Evolutionary conservation across 108 stramenopile genomes (phyloP).

Genomic region (Stephanodiscus minutulus): DNA sequence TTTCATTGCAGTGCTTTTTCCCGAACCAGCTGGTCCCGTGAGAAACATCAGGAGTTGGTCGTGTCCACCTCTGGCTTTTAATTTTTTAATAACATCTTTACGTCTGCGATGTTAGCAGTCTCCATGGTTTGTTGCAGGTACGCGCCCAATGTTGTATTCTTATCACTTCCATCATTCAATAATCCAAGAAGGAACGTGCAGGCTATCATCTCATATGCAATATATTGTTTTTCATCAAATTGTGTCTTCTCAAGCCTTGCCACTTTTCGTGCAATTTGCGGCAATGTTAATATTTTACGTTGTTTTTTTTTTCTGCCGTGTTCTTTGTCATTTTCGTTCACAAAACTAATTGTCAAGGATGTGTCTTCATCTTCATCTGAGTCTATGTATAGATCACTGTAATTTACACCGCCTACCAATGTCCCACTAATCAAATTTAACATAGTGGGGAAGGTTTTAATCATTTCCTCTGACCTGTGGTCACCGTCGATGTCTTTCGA

Average conservation of each 20-base stretch:
- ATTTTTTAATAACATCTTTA: neutral
- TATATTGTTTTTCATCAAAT: neutral
- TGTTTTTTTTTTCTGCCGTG: neutral
- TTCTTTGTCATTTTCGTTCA: neutral
- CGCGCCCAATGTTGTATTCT: neutral
- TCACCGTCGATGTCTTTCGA: too few species aligned
- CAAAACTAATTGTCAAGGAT: too few species aligned
- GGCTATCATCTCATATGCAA: conserved; percentile 15
- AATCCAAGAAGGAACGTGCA: conserved; percentile 15
- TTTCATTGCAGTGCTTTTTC: conserved; percentile 18
- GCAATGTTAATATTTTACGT: neutral
- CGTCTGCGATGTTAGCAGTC: neutral
- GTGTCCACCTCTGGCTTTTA: neutral
- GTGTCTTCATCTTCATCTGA: neutral
- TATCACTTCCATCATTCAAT: conserved; percentile 7
- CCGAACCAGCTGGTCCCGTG: conserved; percentile 16
- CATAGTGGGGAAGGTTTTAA: conserved; percentile 2
- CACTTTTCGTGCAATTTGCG: conserved; percentile 4
- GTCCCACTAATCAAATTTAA: conserved; percentile 10
- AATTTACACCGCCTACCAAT: conserved; percentile 1
- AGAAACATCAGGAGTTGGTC: conserved; percentile 14
- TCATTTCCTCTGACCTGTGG: neutral
- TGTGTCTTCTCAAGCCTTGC: conserved; percentile 6
- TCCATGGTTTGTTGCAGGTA: neutral
- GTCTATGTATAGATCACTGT: neutral